phyloP scores from a whole-genome alignment of 2,329 filamentous ascomycete species.

The Tolypocladium endophyticum region DNA sequence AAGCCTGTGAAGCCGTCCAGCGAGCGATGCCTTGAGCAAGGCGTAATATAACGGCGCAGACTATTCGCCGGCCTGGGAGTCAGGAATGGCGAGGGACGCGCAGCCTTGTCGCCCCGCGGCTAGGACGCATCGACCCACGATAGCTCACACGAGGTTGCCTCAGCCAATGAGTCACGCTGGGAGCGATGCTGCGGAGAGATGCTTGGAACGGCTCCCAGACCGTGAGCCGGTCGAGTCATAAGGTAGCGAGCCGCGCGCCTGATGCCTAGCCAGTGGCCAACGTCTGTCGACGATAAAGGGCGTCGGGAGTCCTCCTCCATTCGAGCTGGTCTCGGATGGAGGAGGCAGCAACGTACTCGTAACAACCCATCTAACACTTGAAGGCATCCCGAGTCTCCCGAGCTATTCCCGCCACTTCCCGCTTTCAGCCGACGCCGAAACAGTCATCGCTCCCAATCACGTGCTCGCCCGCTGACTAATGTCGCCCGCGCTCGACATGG shows the following conservation, averaged over 20 bases:
- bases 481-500: conserved; percentile 2
- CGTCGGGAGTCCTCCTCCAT: neutral
- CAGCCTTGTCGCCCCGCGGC: conserved; percentile 1
- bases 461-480: conserved; percentile 19
- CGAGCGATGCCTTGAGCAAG: neutral
- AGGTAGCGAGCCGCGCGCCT: neutral
- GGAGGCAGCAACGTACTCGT: neutral
- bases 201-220: neutral
- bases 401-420: neutral
- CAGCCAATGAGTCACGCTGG: conserved; percentile 1
- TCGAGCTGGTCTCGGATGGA: conserved; percentile 1
- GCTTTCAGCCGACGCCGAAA: neutral
- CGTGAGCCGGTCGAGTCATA: neutral
- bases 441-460: conserved; percentile 10
- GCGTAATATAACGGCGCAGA: neutral
- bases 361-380: neutral
- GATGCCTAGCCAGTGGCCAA: neutral
- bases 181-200: neutral
- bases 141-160: neutral
- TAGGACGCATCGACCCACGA: neutral
- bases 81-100: neutral
- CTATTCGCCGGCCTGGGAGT: neutral
- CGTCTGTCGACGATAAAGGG: neutral
- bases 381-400: neutral
- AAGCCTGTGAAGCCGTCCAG: neutral